phyloP scores from a whole-genome alignment of 441 rosid species.

The Mallotus japonicus region DNA sequence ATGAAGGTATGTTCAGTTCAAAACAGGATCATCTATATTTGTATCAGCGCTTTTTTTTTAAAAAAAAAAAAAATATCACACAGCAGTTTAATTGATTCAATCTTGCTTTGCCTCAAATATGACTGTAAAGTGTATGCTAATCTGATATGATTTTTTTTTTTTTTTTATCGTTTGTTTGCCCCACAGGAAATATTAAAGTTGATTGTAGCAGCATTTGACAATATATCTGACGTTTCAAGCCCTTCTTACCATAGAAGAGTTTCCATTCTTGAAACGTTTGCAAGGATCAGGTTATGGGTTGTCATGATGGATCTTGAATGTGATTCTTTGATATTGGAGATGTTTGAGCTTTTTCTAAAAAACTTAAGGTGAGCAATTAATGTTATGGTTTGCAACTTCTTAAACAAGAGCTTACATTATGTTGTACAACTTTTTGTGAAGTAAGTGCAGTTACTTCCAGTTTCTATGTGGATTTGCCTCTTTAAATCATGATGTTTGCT shows the following conservation, averaged over 20 bases:
- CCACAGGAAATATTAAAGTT: slow-evolving; percentile 26
- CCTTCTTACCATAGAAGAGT: slow-evolving; percentile 53
- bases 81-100: too few relatives aligned
- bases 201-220: slow-evolving; percentile 54
- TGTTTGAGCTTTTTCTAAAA: slow-evolving; percentile 55
- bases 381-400: not conserved
- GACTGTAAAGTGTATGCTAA: too few relatives aligned
- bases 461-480: too few relatives aligned
- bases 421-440: not conserved
- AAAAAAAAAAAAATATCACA: too few relatives aligned
- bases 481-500: too few relatives aligned
- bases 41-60: too few relatives aligned
- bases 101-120: too few relatives aligned
- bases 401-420: not conserved
- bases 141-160: not conserved
- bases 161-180: not conserved
- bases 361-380: slow-evolving; percentile 13
- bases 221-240: slow-evolving; percentile 54
- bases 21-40: not conserved
- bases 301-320: slow-evolving; percentile 95
- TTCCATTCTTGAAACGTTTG: slow-evolving; percentile 71
- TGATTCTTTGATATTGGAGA: slow-evolving; percentile 56
- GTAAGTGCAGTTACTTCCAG: not conserved
- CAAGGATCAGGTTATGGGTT: slow-evolving; percentile 76
- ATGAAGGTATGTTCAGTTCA: slow-evolving; percentile 51